phyloP scores from a whole-genome alignment of 2,329 filamentous ascomycete species.

The Sclerotinia trifoliorum region DNA sequence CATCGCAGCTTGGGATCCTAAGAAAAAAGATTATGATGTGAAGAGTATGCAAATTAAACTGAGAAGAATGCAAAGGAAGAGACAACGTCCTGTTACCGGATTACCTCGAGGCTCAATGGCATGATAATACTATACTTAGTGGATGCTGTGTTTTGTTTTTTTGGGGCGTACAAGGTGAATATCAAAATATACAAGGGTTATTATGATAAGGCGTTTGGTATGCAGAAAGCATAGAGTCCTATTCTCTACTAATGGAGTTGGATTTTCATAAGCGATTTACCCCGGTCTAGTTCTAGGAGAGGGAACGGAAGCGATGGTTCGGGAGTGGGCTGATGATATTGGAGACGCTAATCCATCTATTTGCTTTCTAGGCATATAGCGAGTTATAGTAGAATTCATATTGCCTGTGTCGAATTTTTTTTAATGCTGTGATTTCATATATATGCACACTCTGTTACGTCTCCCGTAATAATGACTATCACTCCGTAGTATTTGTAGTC shows the following conservation, averaged over 20 bases:
- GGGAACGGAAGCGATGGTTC: not conserved
- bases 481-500: too few relatives aligned
- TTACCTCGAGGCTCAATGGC: not conserved
- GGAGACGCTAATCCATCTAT: not conserved
- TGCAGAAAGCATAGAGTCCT: not conserved
- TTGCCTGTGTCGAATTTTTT: not conserved
- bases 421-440: not conserved
- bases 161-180: not conserved
- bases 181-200: not conserved
- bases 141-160: slow-evolving; percentile 4
- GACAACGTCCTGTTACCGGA: slow-evolving; percentile 37
- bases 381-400: not conserved
- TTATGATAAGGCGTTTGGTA: slow-evolving; percentile 4
- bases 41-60: slow-evolving; percentile 44
- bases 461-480: not conserved
- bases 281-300: not conserved
- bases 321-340: not conserved
- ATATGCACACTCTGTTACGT: not conserved
- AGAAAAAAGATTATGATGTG: slow-evolving; percentile 44
- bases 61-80: slow-evolving; percentile 47
- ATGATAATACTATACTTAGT: not conserved
- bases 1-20: slow-evolving; percentile 55
- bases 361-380: not conserved
- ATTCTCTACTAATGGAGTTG: slow-evolving; percentile 7
- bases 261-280: not conserved